A percentile compares a stretch with the other conserved stretches of the same genome.
phyloP scores from a whole-genome alignment of 441 rosid genomes.

The Corymbia calophylla region DNA sequence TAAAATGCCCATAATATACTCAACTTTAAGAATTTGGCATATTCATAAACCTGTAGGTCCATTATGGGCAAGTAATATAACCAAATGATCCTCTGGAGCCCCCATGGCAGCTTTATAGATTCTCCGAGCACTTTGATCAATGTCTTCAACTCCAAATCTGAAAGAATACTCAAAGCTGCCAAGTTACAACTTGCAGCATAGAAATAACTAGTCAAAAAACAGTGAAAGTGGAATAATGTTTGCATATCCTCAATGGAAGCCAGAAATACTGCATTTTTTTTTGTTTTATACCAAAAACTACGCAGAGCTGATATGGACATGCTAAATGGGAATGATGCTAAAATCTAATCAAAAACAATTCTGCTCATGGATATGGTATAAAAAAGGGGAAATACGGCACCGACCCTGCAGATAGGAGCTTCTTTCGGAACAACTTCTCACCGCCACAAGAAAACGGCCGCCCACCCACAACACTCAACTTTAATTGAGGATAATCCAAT shows the following conservation, averaged over 20 bases:
- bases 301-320: background rate
- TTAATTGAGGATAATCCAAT: constrained; percentile 54
- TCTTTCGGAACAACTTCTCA: constrained; percentile 38
- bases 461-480: constrained; percentile 84
- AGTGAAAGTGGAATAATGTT: background rate
- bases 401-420: constrained; percentile 57
- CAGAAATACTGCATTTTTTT: background rate
- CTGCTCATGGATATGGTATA: background rate
- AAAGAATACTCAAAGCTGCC: background rate
- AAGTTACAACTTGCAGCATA: background rate
- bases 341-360: background rate
- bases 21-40: background rate
- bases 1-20: background rate
- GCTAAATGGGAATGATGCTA: background rate
- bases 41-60: constrained; percentile 65
- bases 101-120: constrained; percentile 48
- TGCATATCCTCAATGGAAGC: background rate
- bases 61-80: constrained; percentile 79
- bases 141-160: constrained; percentile 72
- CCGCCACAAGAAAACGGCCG: constrained; percentile 94
- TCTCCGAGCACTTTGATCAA: constrained; percentile 57
- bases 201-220: background rate
- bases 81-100: constrained; percentile 66
- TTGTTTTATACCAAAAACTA: background rate
- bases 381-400: background rate